Percentiles rank a stretch among this genome's conserved stretches.
phyloP scores from a whole-genome alignment of 148 eudicot species.

The Rhododendron ferrugineum region DNA sequence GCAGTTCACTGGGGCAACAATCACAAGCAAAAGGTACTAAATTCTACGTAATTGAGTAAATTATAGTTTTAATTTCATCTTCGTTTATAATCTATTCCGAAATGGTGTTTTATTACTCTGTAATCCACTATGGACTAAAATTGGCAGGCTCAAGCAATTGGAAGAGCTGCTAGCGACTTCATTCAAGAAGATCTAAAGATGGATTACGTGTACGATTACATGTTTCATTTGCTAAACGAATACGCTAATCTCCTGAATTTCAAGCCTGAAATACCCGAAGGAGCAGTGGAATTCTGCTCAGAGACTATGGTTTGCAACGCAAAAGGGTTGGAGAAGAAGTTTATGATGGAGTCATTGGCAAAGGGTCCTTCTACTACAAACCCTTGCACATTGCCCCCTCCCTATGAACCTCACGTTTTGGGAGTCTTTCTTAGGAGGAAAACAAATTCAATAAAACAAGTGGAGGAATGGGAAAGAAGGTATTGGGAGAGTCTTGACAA shows the following conservation, averaged over 20 bases:
- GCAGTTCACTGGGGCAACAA: conserved; percentile 58
- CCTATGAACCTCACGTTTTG: conserved; percentile 1
- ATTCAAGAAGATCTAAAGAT: conserved; percentile 19
- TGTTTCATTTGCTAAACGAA: conserved; percentile 23
- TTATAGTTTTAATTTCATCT: background rate
- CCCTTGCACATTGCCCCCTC: conserved; percentile 21
- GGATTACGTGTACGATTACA: conserved; percentile 21
- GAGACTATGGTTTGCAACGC: conserved; percentile 25
- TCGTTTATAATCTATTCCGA: background rate
- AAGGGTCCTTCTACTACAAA: conserved; percentile 12
- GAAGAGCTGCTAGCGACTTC: conserved; percentile 21
- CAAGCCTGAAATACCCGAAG: conserved; percentile 17
- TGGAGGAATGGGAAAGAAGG: conserved; percentile 16
- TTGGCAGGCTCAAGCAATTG: conserved; percentile 22
- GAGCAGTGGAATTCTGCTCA: conserved; percentile 19
- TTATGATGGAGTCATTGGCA: conserved; percentile 19
- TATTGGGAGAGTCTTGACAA: conserved; percentile 12
- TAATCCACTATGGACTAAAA: background rate
- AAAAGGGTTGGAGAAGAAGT: conserved; percentile 18
- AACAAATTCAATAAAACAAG: conserved; percentile 7
- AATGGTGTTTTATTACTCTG: background rate
- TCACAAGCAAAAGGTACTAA: conserved; percentile 35
- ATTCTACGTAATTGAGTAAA: background rate
- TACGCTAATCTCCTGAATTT: conserved; percentile 27
- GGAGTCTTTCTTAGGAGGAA: background rate